These are phyloP conservation scores for Venturia pyrina DNA, from an alignment of 2,329 filamentous ascomycete genomes.

Conservation along the genomic window DNA sequence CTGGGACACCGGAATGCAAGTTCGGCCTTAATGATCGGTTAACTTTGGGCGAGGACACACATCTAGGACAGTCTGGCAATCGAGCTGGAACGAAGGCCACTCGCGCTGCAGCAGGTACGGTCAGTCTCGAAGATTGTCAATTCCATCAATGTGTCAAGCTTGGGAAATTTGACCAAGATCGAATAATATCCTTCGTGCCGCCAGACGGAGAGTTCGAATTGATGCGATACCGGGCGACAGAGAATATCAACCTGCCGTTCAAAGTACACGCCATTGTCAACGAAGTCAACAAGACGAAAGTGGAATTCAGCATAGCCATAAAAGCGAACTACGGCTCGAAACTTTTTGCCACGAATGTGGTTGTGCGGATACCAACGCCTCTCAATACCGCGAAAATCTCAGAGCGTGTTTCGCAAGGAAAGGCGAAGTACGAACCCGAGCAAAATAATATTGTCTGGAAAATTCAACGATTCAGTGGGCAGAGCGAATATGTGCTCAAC, in stretches of 20 bases:
- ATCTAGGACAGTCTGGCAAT: constrained; percentile 61
- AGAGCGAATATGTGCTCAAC: constrained; percentile 89
- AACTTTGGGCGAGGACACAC: constrained; percentile 58
- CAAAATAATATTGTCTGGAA: constrained; percentile 99
- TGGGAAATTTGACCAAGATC: constrained; percentile 90
- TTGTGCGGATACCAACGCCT: constrained; percentile 88
- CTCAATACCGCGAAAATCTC: constrained; percentile 92
- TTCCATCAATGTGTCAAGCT: constrained; percentile 99
- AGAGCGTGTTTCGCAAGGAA: constrained; percentile 87
- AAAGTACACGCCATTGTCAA: constrained; percentile 98
- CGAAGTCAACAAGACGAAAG: constrained; percentile 91
- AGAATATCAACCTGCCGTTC: constrained; percentile 97
- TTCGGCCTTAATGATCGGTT: constrained; percentile 95
- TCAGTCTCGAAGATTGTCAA: constrained; percentile 94
- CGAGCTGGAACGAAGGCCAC: constrained; percentile 77
- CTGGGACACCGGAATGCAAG: constrained; percentile 95
- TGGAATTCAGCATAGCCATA: constrained; percentile 96
- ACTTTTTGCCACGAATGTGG: constrained; percentile 92
- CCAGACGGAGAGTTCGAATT: constrained; percentile 97
- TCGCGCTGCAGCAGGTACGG: constrained; percentile 87
- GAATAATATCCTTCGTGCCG: constrained; percentile 94
- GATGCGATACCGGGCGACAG: constrained; percentile 95
- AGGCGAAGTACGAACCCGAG: constrained; percentile 95
- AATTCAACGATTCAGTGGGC: constrained; percentile 96
- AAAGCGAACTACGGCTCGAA: constrained; percentile 95